phyloP scores from a whole-genome alignment of 1,284 basidiomycete genomes.

The Moesziomyces antarcticus region DNA sequence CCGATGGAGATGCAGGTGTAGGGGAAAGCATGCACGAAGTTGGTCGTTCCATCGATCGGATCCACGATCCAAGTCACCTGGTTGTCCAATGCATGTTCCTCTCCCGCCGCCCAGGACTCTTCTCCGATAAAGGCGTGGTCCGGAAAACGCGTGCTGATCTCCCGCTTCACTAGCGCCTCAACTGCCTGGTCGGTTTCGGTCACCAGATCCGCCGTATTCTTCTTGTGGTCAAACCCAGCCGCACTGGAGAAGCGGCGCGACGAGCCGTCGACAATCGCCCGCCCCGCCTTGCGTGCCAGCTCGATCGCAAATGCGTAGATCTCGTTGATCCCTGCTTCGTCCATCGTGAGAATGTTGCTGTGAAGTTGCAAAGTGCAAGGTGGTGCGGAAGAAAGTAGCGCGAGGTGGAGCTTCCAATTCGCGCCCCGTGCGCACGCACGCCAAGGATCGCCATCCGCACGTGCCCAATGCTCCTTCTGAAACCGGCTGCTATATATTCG shows the following conservation, averaged over 20 bases:
- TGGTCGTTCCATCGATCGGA: conserved; percentile 88
- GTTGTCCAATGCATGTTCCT: conserved; percentile 79
- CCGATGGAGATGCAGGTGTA: conserved; percentile 91
- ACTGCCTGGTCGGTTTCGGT: conserved; percentile 95
- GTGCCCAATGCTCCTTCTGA: no score
- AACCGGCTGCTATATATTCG: no score
- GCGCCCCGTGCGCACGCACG: no score
- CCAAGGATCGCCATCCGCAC: no score
- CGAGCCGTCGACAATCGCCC: conserved; percentile 70
- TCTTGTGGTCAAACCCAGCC: conserved; percentile 57
- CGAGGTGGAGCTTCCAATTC: no score
- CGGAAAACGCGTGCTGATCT: conserved; percentile 79
- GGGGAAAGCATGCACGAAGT: conserved; percentile 83
- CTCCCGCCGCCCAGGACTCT: conserved; percentile 81
- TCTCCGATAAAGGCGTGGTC: conserved; percentile 90
- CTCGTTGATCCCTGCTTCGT: conserved; percentile 37
- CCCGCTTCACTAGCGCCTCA: conserved; percentile 82
- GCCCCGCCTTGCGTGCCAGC: conserved; percentile 74
- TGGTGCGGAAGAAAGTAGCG: no score
- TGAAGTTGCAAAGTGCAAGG: no score
- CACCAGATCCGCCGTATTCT: conserved; percentile 74
- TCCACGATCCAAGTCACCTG: conserved; percentile 92
- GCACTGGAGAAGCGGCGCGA: conserved; percentile 65
- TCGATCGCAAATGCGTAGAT: conserved; percentile 77
- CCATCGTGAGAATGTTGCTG: conserved; percentile 2